A percentile compares a stretch with the other conserved stretches of the same genome.
Conservation (phyloP, 2,329 filamentous ascomycete genomes). For the Cladophialophora chaetospira region DNA sequence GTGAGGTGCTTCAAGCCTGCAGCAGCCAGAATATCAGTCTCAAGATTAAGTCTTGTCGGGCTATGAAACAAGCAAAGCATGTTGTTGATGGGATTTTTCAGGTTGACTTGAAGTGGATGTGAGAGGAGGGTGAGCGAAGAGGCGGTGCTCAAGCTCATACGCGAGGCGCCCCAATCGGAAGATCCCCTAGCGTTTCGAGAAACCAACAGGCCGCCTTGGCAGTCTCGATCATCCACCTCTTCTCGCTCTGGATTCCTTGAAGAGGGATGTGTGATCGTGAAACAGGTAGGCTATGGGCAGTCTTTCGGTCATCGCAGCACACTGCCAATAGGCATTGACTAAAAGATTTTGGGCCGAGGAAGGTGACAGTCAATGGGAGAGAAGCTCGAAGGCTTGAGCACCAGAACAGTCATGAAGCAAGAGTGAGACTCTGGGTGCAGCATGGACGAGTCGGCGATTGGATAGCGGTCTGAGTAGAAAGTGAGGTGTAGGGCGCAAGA, state of each 20-base stretch:
- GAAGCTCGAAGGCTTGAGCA: background rate
- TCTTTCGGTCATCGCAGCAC: background rate
- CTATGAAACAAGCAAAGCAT: no score
- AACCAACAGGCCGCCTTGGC: background rate
- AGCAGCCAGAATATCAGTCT: background rate
- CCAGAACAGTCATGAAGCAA: background rate
- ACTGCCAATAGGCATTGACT: background rate
- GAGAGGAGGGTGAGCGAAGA: background rate
- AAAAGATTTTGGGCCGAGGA: background rate
- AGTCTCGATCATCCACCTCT: background rate
- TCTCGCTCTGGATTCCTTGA: background rate
- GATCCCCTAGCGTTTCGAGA: background rate
- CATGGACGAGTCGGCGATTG: no score
- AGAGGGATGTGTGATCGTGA: background rate
- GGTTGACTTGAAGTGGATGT: background rate
- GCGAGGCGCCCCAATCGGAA: background rate
- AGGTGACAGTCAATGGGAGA: background rate
- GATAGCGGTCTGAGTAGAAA: no score
- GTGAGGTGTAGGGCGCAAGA: no score
- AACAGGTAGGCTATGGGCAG: background rate
- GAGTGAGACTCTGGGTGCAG: background rate
- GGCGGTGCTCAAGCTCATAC: background rate
- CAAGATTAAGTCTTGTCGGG: background rate
- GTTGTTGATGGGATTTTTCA: no score
- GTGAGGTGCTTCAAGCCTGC: background rate